Conservation (phyloP, 805 yeast genomes). For the Saccharomycopsis lassenensis region DNA sequence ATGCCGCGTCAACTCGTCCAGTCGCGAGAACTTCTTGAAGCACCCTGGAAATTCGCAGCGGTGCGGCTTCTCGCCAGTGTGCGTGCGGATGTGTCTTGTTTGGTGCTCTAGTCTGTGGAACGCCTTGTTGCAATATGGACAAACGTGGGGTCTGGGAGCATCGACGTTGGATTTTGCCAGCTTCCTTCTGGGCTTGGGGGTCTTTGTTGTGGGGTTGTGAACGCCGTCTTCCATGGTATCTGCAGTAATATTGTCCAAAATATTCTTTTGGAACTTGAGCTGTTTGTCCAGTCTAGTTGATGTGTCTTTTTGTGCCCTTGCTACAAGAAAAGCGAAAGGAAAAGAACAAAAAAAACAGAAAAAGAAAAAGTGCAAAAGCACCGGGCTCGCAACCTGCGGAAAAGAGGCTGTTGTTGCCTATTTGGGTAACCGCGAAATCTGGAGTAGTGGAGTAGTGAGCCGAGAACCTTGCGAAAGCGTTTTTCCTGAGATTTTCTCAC, state of each 20-base stretch:
- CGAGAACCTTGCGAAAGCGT: no score
- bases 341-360: no score
- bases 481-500: no score
- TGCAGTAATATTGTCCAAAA: not conserved
- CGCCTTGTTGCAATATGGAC: conserved; percentile 65
- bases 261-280: no score
- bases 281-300: no score
- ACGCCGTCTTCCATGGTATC: not conserved
- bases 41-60: conserved; percentile 64
- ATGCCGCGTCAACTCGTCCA: conserved; percentile 69
- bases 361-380: no score
- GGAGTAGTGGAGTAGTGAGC: no score
- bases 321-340: no score
- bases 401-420: no score
- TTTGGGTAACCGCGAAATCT: no score
- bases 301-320: no score
- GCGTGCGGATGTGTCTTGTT: conserved; percentile 69
- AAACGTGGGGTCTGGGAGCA: conserved; percentile 49
- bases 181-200: conserved; percentile 14
- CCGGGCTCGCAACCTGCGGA: no score
- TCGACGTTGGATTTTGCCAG: conserved; percentile 19
- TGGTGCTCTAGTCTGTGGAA: conserved; percentile 71
- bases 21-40: conserved; percentile 52
- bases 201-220: conserved; percentile 3
- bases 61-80: conserved; percentile 76